Base-by-base conservation (phyloP, 352 stramenopile species). In the Phytophthora hybrid region DNA sequence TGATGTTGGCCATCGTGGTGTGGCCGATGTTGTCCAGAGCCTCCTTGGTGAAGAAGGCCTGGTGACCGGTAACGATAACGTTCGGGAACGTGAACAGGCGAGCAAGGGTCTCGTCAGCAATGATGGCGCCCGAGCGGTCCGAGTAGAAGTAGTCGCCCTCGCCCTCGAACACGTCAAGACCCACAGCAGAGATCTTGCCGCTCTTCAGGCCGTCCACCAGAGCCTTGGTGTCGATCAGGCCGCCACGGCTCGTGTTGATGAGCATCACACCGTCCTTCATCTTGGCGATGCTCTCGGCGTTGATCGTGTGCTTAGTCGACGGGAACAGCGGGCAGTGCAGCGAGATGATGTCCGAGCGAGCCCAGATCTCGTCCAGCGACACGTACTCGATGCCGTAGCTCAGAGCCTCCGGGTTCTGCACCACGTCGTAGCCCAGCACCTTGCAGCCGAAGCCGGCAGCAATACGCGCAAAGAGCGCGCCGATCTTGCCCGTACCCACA, bases 241-340 rank as follows among this genome's bases (percentile, higher is more conserved):
- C 91, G 57, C 94, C 93, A 62, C 92, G 91, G 29, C 86, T 93
- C 13, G 91, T 97, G 73, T 98, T 98, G 71, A 98, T 97, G 11
- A 98, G 71, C 69, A 96, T 89, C 4, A 97, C 90, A 16, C 85
- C 80, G 16, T 93, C 68, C 78, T 98, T 98, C 78, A 98, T 94
- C 77, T 94, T 88, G 11, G 76, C 70, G 53, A 98, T 87, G 56
- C 87, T 90, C 29, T 90, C 77, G 10, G 83, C 75, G 67, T 97
- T 95, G 64, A 98, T 90, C 18, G 88, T 88, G 76, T 98, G 91
- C 23, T 87, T 84, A 1, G 91, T 98, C 8, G 81, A 81, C 26
- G 84, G 82, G 55, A 97, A 84, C 8, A 98, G 77, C 8, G 94
- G 93, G 63, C 91, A 93, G 74, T 97, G 89, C 16, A 97, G 80